These are phyloP conservation scores for Sporothrix pallida DNA, from an alignment of 2,329 filamentous ascomycete genomes.

Conservation along the genomic window DNA sequence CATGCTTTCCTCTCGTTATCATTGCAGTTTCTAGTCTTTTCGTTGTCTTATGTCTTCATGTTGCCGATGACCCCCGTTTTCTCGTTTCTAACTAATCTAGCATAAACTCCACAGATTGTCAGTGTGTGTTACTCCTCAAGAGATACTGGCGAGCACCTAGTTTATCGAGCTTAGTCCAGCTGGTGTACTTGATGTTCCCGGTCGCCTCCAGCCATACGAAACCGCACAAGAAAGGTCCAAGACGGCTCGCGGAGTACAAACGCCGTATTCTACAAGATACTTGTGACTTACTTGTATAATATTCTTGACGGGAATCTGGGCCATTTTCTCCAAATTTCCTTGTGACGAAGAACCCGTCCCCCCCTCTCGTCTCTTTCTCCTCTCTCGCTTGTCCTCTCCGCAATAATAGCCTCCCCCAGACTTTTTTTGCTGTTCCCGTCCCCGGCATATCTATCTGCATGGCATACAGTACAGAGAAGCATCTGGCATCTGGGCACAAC, in stretches of 20 bases:
- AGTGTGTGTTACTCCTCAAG: too few species aligned
- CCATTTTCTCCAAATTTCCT: conserved; percentile 24
- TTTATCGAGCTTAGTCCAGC: too few species aligned
- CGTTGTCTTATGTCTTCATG: background rate
- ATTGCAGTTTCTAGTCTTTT: background rate
- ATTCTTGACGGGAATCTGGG: background rate
- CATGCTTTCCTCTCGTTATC: background rate
- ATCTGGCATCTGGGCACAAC: background rate
- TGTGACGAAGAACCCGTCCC: conserved; percentile 23
- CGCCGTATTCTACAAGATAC: background rate
- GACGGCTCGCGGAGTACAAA: conserved; percentile 20
- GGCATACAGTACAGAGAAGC: background rate
- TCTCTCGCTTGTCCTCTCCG: conserved; percentile 6
- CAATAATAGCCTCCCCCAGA: conserved; percentile 14
- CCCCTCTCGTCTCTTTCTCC: background rate
- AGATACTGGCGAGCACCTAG: too few species aligned
- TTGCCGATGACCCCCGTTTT: conserved; percentile 16
- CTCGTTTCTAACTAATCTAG: conserved; percentile 8
- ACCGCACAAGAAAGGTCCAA: background rate
- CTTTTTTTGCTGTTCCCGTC: conserved; percentile 4
- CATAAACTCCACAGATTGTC: too few species aligned
- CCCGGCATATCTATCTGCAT: conserved; percentile 23
- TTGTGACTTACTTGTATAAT: background rate
- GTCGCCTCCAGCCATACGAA: background rate
- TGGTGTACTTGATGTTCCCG: background rate